phyloP scores from a whole-genome alignment of 768 basidiomycete genomes.

The Termitomyces sp. region DNA sequence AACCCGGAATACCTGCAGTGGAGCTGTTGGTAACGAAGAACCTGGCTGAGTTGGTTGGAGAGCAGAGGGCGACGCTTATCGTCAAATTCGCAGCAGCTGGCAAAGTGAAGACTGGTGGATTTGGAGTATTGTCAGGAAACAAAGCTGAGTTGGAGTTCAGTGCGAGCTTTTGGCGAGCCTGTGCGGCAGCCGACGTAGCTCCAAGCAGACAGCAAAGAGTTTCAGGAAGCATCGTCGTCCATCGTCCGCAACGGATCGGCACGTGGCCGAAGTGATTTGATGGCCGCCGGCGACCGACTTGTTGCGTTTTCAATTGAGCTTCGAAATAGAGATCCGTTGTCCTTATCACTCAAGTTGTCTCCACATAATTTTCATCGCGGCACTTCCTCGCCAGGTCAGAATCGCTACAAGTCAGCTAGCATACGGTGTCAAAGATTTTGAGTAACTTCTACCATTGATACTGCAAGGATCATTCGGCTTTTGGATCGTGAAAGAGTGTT shows the following conservation, averaged over 20 bases:
- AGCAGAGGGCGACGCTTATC: constrained; percentile 47
- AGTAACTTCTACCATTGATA: too few species aligned
- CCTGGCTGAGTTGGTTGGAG: constrained; percentile 24
- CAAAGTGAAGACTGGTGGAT: constrained; percentile 32
- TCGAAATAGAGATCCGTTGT: too few species aligned
- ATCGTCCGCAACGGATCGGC: neutral
- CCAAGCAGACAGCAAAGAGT: constrained; percentile 28
- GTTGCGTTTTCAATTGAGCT: too few species aligned
- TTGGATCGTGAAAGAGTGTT: too few species aligned
- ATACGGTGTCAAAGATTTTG: too few species aligned
- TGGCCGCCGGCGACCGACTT: neutral
- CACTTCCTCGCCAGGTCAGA: too few species aligned
- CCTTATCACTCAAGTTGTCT: too few species aligned
- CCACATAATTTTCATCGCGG: too few species aligned
- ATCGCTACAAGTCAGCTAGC: too few species aligned
- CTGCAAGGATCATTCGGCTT: too few species aligned
- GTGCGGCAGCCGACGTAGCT: constrained; percentile 24
- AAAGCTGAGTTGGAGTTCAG: constrained; percentile 33
- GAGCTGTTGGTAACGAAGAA: constrained; percentile 58
- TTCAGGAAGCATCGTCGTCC: constrained; percentile 26
- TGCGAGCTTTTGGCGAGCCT: constrained; percentile 23
- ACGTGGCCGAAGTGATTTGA: neutral
- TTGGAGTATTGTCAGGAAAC: constrained; percentile 20
- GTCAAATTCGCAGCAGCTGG: constrained; percentile 32
- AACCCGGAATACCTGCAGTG: constrained; percentile 27